Base-by-base conservation (phyloP, 2,329 filamentous ascomycete genomes). In the Microthyrium microscopicum region DNA sequence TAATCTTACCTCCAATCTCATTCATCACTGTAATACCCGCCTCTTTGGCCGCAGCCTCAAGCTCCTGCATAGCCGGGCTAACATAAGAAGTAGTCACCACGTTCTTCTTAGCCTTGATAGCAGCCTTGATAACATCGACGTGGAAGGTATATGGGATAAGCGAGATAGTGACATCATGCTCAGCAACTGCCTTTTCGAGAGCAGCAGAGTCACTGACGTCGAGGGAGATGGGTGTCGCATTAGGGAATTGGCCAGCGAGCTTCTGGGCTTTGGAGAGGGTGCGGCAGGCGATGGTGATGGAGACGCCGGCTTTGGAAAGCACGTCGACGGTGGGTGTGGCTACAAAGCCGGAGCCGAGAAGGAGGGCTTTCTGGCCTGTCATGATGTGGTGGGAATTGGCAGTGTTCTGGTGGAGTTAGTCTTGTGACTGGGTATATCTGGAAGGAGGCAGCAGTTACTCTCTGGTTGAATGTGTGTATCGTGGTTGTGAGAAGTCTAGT, bases 1-100 rank as follows among this genome's bases (percentile, higher is more conserved):
- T n/a, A n/a, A n/a, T n/a, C n/a, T n/a, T 25, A 24, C 21, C 13
- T 40, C 83, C 83, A 51, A 92, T 91, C 69, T 95, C 87, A 61
- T 95, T 94, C 79, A 94, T 85, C 52, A 94, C 85, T 8, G 83
- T 92, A 53, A 94, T 94, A 40, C 84, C 85, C 13, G 87, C 87
- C 41, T 77, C 79, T 68, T 93, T 92, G 54, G 70, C 73, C 46
- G 77, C 64, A 47, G 74, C 64, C 49, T 94, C 78, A 32, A 95
- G 73, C 63, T 85, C 87, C 61, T 77, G 58, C 84, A 94, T 94
- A 43, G 82, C 81, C 3, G 83, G 83, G 4, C 81, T 91, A 44
- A 93, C 80, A 53, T 95, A 95, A 43, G 74, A 83, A 20, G 87
- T 94, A 38, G 87, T 94, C 50, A 95, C 85, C 40, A 95, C 84